A percentile compares a stretch with the other conserved stretches of the same genome.
Evolutionary conservation across 768 basidiomycete genomes (phyloP).

Genomic region (Serendipita sp.): DNA sequence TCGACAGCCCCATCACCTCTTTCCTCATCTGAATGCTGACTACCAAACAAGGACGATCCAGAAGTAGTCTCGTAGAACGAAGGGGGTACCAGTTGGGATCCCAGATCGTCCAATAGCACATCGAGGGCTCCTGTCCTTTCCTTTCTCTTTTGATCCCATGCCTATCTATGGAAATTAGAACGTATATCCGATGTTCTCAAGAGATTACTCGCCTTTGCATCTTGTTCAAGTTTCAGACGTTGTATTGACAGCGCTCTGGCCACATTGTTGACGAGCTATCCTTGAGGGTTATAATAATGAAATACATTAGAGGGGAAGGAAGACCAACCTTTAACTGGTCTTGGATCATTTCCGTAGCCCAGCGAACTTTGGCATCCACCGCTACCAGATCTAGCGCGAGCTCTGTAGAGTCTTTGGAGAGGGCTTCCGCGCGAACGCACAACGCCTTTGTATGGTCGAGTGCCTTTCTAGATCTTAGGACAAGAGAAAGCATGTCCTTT

Average conservation of each 20-base stretch:
- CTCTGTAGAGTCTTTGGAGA: conserved; percentile 52
- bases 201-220: conserved; percentile 36
- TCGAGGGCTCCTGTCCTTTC: conserved; percentile 52
- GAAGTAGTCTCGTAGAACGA: conserved; percentile 53
- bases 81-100: conserved; percentile 57
- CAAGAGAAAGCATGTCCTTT: conserved; percentile 34
- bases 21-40: conserved; percentile 27
- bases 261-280: conserved; percentile 52
- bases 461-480: conserved; percentile 68
- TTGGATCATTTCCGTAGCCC: conserved; percentile 56
- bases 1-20: conserved; percentile 14
- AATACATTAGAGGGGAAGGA: background rate
- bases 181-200: background rate
- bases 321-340: conserved; percentile 58
- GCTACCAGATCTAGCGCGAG: conserved; percentile 55
- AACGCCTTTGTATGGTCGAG: conserved; percentile 63
- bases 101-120: conserved; percentile 51
- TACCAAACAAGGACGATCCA: conserved; percentile 66
- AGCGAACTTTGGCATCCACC: conserved; percentile 63
- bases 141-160: conserved; percentile 52
- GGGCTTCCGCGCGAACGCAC: conserved; percentile 46
- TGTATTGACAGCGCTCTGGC: conserved; percentile 64
- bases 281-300: background rate
- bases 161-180: conserved; percentile 24
- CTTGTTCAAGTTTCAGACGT: conserved; percentile 39